These are phyloP conservation scores for Phytophthora meadii DNA, from an alignment of 352 stramenopile genomes.

Conservation along the genomic window DNA sequence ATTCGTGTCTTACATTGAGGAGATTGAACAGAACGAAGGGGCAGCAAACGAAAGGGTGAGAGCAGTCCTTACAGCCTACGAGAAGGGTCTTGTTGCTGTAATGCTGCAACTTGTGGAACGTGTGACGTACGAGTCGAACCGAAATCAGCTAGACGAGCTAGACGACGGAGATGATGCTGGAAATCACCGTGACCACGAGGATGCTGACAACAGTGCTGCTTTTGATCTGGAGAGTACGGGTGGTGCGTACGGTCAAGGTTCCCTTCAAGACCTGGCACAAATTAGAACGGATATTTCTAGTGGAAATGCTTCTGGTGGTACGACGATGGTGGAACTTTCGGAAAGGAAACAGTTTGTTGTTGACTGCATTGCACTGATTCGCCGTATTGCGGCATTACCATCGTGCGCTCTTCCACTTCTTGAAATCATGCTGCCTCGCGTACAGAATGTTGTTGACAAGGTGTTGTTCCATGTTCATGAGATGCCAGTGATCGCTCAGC, in stretches of 20 bases:
- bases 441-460: conserved; percentile 49
- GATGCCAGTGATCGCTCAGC: conserved; percentile 42
- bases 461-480: conserved; percentile 64
- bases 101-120: conserved; percentile 84
- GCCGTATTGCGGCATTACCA: conserved; percentile 69
- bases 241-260: conserved; percentile 54
- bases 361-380: conserved; percentile 75
- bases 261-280: conserved; percentile 78
- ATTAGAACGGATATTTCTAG: conserved; percentile 52
- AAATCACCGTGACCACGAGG: conserved; percentile 41
- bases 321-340: conserved; percentile 59
- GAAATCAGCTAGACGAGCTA: conserved; percentile 69
- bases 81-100: conserved; percentile 71
- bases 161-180: conserved; percentile 52
- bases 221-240: conserved; percentile 49
- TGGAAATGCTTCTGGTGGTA: conserved; percentile 35
- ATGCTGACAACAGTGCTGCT: conserved; percentile 39
- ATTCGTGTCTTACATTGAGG: conserved; percentile 84
- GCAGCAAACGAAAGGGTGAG: conserved; percentile 58
- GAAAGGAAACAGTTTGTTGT: conserved; percentile 79
- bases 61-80: conserved; percentile 66
- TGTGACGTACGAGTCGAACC: conserved; percentile 72
- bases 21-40: conserved; percentile 74
- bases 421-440: conserved; percentile 53
- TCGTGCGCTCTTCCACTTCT: conserved; percentile 60